A percentile compares a stretch with the other conserved stretches of the same genome.
Conservation (phyloP, 345 rosid species). For the Fremontodendron californicum region DNA sequence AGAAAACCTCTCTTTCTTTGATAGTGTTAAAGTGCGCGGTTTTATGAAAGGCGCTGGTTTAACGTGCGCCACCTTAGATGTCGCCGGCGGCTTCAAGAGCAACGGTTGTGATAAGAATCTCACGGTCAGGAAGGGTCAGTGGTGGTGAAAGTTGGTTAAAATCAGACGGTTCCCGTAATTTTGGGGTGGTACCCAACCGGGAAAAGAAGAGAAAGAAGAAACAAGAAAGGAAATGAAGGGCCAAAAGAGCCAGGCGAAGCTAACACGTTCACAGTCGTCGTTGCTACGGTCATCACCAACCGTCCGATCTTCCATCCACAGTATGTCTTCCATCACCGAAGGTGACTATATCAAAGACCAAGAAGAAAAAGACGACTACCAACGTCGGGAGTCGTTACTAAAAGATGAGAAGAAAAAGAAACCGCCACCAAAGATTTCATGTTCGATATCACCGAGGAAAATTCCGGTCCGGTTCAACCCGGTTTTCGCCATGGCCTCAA, state of each 20-base stretch:
- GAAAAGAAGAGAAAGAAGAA: neutral
- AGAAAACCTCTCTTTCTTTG: neutral
- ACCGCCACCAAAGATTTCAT: conserved; percentile 26
- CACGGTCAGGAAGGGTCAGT: conserved; percentile 39
- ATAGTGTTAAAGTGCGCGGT: conserved; percentile 37
- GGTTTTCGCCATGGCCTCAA: conserved; percentile 48
- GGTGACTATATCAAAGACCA: conserved; percentile 37
- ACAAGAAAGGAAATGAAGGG: conserved; percentile 42
- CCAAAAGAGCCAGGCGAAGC: conserved; percentile 55
- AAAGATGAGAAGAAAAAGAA: conserved; percentile 41
- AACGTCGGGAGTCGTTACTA: conserved; percentile 20
- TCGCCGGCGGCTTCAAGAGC: conserved; percentile 33
- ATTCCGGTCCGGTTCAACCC: conserved; percentile 52
- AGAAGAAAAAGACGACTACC: conserved; percentile 22
- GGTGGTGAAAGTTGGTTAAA: neutral
- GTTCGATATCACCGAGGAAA: conserved; percentile 40
- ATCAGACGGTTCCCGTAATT: conserved; percentile 16
- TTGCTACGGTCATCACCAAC: conserved; percentile 83
- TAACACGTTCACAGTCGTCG: conserved; percentile 74
- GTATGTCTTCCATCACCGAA: conserved; percentile 61
- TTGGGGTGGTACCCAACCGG: neutral
- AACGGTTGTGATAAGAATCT: conserved; percentile 38
- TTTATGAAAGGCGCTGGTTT: conserved; percentile 20
- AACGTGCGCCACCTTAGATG: conserved; percentile 41
- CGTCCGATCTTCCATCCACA: conserved; percentile 81